Percentiles rank a stretch among this genome's conserved stretches.
phyloP scores from a whole-genome alignment of 108 stramenopile species.

The Skeletonema grethae region DNA sequence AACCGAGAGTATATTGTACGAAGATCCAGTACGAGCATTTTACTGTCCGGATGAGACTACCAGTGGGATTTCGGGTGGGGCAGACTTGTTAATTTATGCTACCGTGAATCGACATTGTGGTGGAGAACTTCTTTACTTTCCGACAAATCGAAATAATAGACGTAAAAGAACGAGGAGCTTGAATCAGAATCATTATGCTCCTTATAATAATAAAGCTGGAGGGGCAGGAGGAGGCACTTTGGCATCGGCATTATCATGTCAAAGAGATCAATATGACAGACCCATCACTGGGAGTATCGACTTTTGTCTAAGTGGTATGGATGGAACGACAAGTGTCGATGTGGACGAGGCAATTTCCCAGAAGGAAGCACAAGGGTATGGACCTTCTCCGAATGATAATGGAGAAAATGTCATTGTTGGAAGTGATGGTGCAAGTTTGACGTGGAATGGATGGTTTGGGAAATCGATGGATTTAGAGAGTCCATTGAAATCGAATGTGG shows the following conservation, averaged over 20 bases:
- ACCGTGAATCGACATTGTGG: constrained; percentile 51
- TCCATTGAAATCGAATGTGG: constrained; percentile 10
- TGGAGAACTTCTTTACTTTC: not conserved
- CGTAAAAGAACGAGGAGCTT: too few species aligned
- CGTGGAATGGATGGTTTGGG: constrained; percentile 41
- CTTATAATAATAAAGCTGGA: too few species aligned
- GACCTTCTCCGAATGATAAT: not conserved
- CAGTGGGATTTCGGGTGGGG: constrained; percentile 39
- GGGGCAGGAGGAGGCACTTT: constrained; percentile 44
- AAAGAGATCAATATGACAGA: constrained; percentile 54
- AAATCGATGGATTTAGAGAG: not conserved
- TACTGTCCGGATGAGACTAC: constrained; percentile 54
- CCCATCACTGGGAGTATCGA: constrained; percentile 51
- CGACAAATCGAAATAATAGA: not conserved
- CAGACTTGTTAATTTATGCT: constrained; percentile 45
- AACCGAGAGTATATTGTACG: constrained; percentile 20
- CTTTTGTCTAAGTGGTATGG: constrained; percentile 48
- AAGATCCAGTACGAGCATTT: constrained; percentile 34
- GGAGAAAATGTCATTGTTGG: constrained; percentile 12
- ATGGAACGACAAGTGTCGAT: constrained; percentile 21
- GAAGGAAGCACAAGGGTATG: constrained; percentile 13
- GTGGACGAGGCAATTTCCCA: constrained; percentile 21
- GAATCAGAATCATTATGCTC: too few species aligned
- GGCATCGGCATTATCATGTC: constrained; percentile 46
- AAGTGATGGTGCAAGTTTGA: constrained; percentile 2